phyloP scores from a whole-genome alignment of 306 rosid genomes.

The Inga laurina region DNA sequence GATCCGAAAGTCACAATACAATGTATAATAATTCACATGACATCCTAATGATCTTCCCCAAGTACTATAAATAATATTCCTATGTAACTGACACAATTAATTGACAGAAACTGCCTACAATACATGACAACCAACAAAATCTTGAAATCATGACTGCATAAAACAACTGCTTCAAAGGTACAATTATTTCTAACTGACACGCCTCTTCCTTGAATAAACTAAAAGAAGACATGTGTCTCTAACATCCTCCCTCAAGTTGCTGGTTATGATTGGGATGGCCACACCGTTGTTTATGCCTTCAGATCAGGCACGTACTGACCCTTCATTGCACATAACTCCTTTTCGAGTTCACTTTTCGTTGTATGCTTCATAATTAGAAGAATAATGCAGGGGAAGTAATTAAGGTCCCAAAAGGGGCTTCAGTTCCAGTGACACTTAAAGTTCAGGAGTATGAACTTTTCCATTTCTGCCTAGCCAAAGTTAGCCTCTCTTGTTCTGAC shows the following conservation, averaged over 20 bases:
- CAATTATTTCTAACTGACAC: too few species aligned
- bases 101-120: too few species aligned
- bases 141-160: too few species aligned
- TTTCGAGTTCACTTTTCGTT: background rate
- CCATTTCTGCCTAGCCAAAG: slow-evolving; percentile 83
- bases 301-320: slow-evolving; percentile 53
- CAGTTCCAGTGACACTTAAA: slow-evolving; percentile 74
- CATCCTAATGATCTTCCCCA: too few species aligned
- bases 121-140: too few species aligned
- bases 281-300: slow-evolving; percentile 58
- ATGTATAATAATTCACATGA: too few species aligned
- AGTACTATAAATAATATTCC: too few species aligned
- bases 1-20: too few species aligned
- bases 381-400: slow-evolving; percentile 60
- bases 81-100: too few species aligned
- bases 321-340: background rate
- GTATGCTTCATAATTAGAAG: background rate
- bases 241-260: slow-evolving; percentile 53
- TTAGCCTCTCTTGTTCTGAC: slow-evolving; percentile 11
- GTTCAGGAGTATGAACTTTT: slow-evolving; percentile 85
- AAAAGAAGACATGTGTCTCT: too few species aligned
- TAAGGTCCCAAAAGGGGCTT: slow-evolving; percentile 75
- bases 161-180: too few species aligned
- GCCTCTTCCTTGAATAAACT: too few species aligned
- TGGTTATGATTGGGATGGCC: slow-evolving; percentile 76